These are phyloP conservation scores for Tephrocybe rancida DNA, from an alignment of 768 basidiomycete species.

Conservation along the genomic window DNA sequence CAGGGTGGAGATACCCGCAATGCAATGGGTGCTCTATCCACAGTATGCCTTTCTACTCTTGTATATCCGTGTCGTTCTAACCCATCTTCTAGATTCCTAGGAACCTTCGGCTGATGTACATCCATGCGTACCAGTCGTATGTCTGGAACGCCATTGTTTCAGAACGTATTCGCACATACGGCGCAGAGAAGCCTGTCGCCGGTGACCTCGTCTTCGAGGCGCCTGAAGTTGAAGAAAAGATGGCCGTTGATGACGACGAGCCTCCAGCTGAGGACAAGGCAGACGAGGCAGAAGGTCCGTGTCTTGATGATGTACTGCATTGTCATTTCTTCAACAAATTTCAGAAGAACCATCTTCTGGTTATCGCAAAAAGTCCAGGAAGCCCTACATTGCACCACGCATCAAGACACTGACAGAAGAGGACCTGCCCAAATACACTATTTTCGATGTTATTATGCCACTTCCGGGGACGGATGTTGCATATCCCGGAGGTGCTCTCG, in stretches of 20 bases:
- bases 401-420: slow-evolving; percentile 79
- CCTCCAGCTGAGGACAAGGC: slow-evolving; percentile 31
- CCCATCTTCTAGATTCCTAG: slow-evolving; percentile 74
- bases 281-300: slow-evolving; percentile 32
- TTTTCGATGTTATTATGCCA: slow-evolving; percentile 98
- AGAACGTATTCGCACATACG: slow-evolving; percentile 83
- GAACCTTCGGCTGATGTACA: slow-evolving; percentile 95
- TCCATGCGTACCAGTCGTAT: slow-evolving; percentile 98
- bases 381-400: slow-evolving; percentile 66
- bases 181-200: slow-evolving; percentile 70
- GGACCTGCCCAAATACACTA: slow-evolving; percentile 79
- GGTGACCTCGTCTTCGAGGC: slow-evolving; percentile 90
- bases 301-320: slow-evolving; percentile 9
- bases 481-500: slow-evolving; percentile 87
- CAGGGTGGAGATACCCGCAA: slow-evolving; percentile 78
- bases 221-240: slow-evolving; percentile 32
- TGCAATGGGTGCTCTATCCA: slow-evolving; percentile 85
- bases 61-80: neutral
- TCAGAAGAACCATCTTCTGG: slow-evolving; percentile 25
- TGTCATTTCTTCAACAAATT: neutral
- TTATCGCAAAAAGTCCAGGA: slow-evolving; percentile 38
- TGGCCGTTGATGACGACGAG: slow-evolving; percentile 37
- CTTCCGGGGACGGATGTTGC: slow-evolving; percentile 93
- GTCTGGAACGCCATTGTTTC: slow-evolving; percentile 98
- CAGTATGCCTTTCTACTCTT: slow-evolving; percentile 44